Base-by-base conservation (phyloP, 257 asterid species). In the Plectranthus barbatus region DNA sequence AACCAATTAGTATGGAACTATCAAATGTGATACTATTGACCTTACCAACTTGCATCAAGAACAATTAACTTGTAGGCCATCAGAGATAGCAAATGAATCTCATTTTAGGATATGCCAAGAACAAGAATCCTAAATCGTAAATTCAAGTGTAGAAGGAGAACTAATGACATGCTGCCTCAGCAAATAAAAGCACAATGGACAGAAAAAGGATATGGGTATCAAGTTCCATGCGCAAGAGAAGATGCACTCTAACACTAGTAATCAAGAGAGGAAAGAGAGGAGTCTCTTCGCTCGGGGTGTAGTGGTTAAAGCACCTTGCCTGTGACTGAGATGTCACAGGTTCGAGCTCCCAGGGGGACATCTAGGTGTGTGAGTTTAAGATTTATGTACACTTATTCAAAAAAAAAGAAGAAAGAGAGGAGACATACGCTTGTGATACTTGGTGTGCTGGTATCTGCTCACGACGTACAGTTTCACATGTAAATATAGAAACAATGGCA, bases 401-500 rank as follows among this genome's bases (percentile, higher is more conserved):
- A 15, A 24, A 44, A 69, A 29, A 37, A 50, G 34, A 50, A 13
- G 7, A 62, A 50, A 77, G 60, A 51, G 62, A 46, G 66, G 67
- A 76, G 54, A 82, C 99, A 87, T 80, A 93, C 99, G 99, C 72
- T 92, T 89, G 83, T 92, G 97, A 80, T 89, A 92, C 81, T 89
- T 89, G 62, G 99, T 92, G 72, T 92, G 97, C 68, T 92, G 99
- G 80, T 90, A 93, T 77, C 99, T 93, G 95, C 81, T 50, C 66
- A 62, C 70, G 56, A 65, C 31, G 73, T 49, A 72, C 65, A 55
- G 64, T 69, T 71, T 24, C 73, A 64, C 86, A 81, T 79, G 88
- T 75, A 82, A 82, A 78, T 45, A 59, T 29, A 73, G 58, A 80
- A 65, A 39, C 39, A 20, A 31, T 8, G 50, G 49, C 49, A 79